Percentiles rank a stretch among this genome's conserved stretches.
phyloP scores from a whole-genome alignment of 2,329 filamentous ascomycete species.

The Metarhizium rileyi region DNA sequence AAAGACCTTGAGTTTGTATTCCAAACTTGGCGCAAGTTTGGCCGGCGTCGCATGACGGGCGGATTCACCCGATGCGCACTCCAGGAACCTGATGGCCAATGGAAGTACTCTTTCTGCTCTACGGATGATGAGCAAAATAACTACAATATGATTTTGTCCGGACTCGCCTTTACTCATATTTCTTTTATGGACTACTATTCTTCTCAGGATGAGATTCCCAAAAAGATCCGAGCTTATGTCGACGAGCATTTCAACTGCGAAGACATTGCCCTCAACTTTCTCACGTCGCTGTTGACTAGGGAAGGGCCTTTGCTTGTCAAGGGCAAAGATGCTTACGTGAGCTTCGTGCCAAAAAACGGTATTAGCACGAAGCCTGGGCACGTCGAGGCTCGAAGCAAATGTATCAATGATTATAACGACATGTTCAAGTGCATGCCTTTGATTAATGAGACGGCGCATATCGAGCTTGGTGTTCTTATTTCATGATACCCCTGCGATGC shows the following conservation, averaged over 20 bases:
- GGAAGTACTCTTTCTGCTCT: conserved; percentile 24
- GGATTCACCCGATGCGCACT: conserved; percentile 26
- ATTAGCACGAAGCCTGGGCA: conserved; percentile 24
- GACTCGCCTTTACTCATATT: conserved; percentile 27
- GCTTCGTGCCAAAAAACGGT: conserved; percentile 20
- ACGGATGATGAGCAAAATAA: conserved; percentile 14
- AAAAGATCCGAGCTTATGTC: conserved; percentile 25
- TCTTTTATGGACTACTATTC: conserved; percentile 29
- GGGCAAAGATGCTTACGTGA: conserved; percentile 23
- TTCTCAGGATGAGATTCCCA: conserved; percentile 21
- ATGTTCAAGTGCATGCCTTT: conserved; percentile 26
- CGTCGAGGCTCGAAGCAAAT: conserved; percentile 23
- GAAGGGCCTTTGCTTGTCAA: conserved; percentile 24
- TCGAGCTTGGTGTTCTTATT: conserved; percentile 22
- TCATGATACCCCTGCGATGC: conserved; percentile 8
- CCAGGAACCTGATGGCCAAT: conserved; percentile 14
- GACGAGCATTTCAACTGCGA: conserved; percentile 31
- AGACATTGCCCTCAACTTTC: conserved; percentile 29
- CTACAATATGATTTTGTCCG: conserved; percentile 28
- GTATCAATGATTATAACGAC: conserved; percentile 24
- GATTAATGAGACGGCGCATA: conserved; percentile 22
- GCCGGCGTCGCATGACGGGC: conserved; percentile 23
- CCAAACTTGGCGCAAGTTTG: conserved; percentile 29
- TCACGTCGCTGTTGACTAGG: conserved; percentile 23
- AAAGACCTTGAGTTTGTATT: conserved; percentile 30